Evolutionary conservation across 1,284 basidiomycete species (phyloP), one percentile per base, ranked within the genome.

Genomic region (Takashimella koratensis): DNA sequence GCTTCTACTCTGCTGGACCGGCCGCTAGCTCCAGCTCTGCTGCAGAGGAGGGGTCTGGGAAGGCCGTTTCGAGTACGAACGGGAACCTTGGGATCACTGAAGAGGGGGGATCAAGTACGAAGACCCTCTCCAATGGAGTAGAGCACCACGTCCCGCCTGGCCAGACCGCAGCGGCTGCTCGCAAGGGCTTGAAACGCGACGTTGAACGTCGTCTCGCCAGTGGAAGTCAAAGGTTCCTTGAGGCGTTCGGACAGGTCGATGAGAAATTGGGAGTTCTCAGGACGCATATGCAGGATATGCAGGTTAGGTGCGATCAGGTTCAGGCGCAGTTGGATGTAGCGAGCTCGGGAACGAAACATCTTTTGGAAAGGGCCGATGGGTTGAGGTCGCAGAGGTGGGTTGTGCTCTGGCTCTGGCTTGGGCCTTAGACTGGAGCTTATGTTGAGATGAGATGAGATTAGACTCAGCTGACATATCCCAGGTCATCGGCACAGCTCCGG

Each of bases 321-420:
- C 87, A 95, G 66, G 76, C 78, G 1, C 87, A 92, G 54, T 79
- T 96, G 21, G 81, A 82, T 43, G 77, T 84, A 21, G 90, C 90
- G 1, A 87, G 86, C 58, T 83, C 85, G 53, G 84, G 87, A 0
- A 94, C 91, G 64, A 85, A 83, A 57, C 84, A 85, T 44, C 74
- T 97, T n/a, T 80, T 97, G 1, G 90, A 94, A 65, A 84, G 88
- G 25, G 92, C 93, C 0, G 87, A 89, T 43, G 90, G 84, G 44
- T 76, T 97, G 36, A 81, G 87, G 19, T 82, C 85, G 50, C 87
- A 95, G 71, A 81, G 88, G 91, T 91, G 52, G 47, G 82, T 49
- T 12, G 2, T 21, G 44, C 12, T 19, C 22, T 48, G n/a, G n/a
- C n/a, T n/a, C n/a, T n/a, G n/a, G n/a, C n/a, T n/a, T n/a, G n/a